Evolutionary conservation across 805 yeast species (phyloP).

Genomic region (Saturnispora serradocipensis): DNA sequence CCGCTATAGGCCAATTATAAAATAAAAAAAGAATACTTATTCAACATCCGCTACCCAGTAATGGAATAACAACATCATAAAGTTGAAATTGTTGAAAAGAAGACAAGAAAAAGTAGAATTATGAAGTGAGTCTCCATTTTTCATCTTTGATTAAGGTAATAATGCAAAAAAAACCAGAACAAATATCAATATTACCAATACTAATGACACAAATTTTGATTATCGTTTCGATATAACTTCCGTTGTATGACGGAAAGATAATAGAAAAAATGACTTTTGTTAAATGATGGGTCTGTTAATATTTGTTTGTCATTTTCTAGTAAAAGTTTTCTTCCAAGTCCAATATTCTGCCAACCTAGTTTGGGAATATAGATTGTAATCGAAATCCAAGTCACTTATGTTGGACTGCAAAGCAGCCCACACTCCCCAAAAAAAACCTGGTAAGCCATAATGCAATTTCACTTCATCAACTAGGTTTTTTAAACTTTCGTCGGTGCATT

Average conservation of each 20-base stretch:
- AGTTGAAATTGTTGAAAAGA: neutral
- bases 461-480: constrained; percentile 46
- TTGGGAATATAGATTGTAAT: constrained; percentile 52
- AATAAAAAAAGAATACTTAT: neutral
- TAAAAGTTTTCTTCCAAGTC: constrained; percentile 43
- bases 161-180: neutral
- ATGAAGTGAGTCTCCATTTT: neutral
- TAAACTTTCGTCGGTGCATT: constrained; percentile 18
- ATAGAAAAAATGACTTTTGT: neutral
- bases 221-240: neutral
- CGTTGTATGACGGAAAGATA: neutral
- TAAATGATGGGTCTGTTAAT: neutral
- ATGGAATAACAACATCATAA: neutral
- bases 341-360: constrained; percentile 58
- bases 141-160: neutral
- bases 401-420: constrained; percentile 73
- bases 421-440: constrained; percentile 80
- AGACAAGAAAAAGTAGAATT: neutral
- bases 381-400: constrained; percentile 63
- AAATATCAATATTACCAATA: neutral
- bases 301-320: neutral
- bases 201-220: neutral
- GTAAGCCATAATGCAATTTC: constrained; percentile 58
- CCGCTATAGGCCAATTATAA: neutral
- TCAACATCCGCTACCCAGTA: neutral